Evolutionary conservation across 2,329 filamentous ascomycete species (phyloP).

Genomic region (Bipolaris oryzae): DNA sequence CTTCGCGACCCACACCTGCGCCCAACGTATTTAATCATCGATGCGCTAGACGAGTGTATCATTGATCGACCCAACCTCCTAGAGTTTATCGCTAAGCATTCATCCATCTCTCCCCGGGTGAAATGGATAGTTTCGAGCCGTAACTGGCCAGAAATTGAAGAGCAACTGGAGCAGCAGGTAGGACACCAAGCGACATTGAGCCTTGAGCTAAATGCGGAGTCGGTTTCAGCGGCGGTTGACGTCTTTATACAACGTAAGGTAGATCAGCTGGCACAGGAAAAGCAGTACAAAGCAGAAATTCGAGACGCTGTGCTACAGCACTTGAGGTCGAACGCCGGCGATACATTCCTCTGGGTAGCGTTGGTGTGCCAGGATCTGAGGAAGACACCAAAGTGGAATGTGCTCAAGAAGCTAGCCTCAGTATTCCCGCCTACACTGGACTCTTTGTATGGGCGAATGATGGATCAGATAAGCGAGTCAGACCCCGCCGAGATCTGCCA

Average conservation of each 20-base stretch:
- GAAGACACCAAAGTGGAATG: constrained; percentile 19
- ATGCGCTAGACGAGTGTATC: constrained; percentile 23
- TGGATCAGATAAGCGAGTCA: constrained; percentile 39
- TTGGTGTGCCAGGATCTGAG: constrained; percentile 45
- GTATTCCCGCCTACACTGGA: constrained; percentile 46
- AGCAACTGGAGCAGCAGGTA: background rate
- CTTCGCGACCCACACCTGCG: constrained; percentile 42
- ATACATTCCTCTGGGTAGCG: background rate
- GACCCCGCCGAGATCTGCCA: constrained; percentile 41
- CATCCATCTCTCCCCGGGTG: background rate
- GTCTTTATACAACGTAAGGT: constrained; percentile 50
- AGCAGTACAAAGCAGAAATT: constrained; percentile 33
- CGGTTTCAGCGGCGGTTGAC: constrained; percentile 44
- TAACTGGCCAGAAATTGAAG: background rate
- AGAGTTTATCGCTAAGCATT: background rate
- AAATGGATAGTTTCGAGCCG: background rate
- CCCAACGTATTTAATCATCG: constrained; percentile 14
- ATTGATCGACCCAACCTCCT: background rate
- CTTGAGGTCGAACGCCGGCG: constrained; percentile 37
- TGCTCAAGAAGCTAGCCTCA: constrained; percentile 17
- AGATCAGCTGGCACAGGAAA: constrained; percentile 5
- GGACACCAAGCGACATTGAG: background rate
- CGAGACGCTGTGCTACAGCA: constrained; percentile 11
- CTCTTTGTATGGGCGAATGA: constrained; percentile 50
- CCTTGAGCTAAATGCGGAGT: constrained; percentile 11